Conservation (phyloP, 164 flowering plant genomes). For the Stephania cephalantha region DNA sequence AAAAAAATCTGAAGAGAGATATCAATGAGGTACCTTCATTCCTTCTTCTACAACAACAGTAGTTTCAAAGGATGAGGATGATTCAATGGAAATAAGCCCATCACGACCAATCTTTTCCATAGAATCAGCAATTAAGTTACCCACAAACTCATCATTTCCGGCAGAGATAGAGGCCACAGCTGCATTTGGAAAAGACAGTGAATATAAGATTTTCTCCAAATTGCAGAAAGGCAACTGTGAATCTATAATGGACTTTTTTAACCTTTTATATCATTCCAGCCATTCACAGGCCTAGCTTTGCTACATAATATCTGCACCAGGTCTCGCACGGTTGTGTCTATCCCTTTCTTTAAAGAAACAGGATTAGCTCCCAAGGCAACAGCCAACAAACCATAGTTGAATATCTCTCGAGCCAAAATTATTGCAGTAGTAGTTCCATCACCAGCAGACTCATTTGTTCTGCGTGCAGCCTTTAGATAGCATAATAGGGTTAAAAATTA, state of each 20-base stretch:
- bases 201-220: constrained; percentile 5
- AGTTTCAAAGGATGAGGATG: constrained; percentile 73
- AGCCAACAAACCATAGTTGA: constrained; percentile 62
- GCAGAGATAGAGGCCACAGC: constrained; percentile 91
- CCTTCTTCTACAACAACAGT: constrained; percentile 74
- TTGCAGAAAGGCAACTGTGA: not conserved
- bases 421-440: constrained; percentile 99
- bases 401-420: constrained; percentile 71
- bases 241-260: not conserved
- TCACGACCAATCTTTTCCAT: constrained; percentile 77
- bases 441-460: constrained; percentile 82
- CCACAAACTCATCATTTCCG: constrained; percentile 88
- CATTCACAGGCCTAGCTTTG: constrained; percentile 52
- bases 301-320: constrained; percentile 52
- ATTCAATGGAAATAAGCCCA: constrained; percentile 78
- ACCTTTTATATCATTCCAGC: constrained; percentile 75
- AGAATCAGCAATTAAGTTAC: constrained; percentile 78
- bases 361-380: constrained; percentile 89
- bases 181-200: constrained; percentile 21
- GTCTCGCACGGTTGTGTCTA: constrained; percentile 77
- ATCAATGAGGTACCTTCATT: constrained; percentile 59
- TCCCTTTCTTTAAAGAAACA: constrained; percentile 69
- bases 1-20: no score
- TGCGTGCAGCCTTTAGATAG: constrained; percentile 64
- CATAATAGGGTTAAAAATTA: not conserved